Evolutionary conservation across 176 grass and related monocot genomes (phyloP).

Genomic region (Phyllostachys edulis): DNA sequence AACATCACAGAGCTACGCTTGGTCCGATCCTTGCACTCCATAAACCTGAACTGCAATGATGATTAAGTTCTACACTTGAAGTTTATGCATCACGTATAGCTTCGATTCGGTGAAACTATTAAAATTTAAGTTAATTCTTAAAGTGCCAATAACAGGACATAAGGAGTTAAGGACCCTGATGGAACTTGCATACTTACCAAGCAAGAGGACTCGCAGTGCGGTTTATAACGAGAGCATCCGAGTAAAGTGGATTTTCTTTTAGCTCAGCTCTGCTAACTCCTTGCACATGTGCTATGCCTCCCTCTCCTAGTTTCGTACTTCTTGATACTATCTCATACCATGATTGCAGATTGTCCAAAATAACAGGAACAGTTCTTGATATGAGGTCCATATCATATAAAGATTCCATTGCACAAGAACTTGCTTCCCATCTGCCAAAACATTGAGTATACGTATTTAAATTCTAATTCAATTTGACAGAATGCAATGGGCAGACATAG

Average conservation of each 20-base stretch:
- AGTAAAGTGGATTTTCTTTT: conserved; percentile 66
- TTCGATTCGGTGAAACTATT: neutral
- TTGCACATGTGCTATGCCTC: conserved; percentile 55
- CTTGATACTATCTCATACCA: conserved; percentile 77
- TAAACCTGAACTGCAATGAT: conserved; percentile 92
- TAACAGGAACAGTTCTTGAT: conserved; percentile 65
- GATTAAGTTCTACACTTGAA: conserved; percentile 51
- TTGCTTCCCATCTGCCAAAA: conserved; percentile 59
- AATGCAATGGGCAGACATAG: neutral
- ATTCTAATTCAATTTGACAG: neutral
- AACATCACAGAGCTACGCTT: conserved; percentile 77
- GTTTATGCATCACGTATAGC: conserved; percentile 18
- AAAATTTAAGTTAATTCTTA: conserved; percentile 13
- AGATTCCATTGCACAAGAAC: conserved; percentile 82
- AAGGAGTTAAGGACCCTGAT: conserved; percentile 3
- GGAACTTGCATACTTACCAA: conserved; percentile 63
- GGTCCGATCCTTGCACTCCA: conserved; percentile 92
- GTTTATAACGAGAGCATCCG: conserved; percentile 76
- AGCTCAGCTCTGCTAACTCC: conserved; percentile 75
- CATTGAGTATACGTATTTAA: neutral
- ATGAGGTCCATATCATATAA: conserved; percentile 87
- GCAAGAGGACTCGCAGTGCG: conserved; percentile 83
- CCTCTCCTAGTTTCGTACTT: conserved; percentile 72
- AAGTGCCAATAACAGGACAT: conserved; percentile 3
- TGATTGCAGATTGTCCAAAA: conserved; percentile 72